Evolutionary conservation across 805 yeast species (phyloP), one percentile per base, ranked within the genome.

Genomic region (Saccharomycopsis lassenensis): DNA sequence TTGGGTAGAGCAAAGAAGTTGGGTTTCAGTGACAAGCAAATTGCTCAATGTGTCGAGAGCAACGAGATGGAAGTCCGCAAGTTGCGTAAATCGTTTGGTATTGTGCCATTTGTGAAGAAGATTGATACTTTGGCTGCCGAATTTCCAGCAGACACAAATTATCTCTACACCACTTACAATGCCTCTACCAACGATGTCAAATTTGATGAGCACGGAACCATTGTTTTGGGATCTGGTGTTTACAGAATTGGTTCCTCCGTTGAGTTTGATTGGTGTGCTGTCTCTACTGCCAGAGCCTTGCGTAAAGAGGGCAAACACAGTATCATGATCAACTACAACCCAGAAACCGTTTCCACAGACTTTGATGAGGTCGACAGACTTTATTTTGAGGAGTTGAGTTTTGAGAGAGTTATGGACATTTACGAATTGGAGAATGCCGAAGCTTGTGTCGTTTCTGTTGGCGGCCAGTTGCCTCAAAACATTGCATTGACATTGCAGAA

Each of bases 261-360:
- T 37, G 98, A 91, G 65, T 89, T 89, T 53, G 98, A 89, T 61
- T 89, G 98, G 98, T 89, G 98, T 70, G 98, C 97, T 38, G 98
- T 89, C 46, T 74, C 91, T 46, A 82, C 98, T 40, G 95, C 94
- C 39, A 77, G 96, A 57, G 86, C 96, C 29, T 74, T 89, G 51
- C 77, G 98, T 59, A 80, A 74, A 36, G 67, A 74, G 38, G 94
- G 94, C 46, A 78, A 77, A 58, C 83, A 78, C 62, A 89, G 98
- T 22, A 77, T 89, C 48, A 89, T 89, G 98, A 73, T 89, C 55
- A 89, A 89, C 69, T 89, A 89, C 64, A 89, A 89, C 67, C 98
- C 98, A 43, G 98, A 89, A 65, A 89, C 98, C 18, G 98, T 89
- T 29, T 85, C 95, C 7, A 89, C 98, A 37, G 98, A 89, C 64